Evolutionary conservation across 2,329 filamentous ascomycete species (phyloP), one percentile per base, ranked within the genome.

Genomic region (Fusarium goolgardi): DNA sequence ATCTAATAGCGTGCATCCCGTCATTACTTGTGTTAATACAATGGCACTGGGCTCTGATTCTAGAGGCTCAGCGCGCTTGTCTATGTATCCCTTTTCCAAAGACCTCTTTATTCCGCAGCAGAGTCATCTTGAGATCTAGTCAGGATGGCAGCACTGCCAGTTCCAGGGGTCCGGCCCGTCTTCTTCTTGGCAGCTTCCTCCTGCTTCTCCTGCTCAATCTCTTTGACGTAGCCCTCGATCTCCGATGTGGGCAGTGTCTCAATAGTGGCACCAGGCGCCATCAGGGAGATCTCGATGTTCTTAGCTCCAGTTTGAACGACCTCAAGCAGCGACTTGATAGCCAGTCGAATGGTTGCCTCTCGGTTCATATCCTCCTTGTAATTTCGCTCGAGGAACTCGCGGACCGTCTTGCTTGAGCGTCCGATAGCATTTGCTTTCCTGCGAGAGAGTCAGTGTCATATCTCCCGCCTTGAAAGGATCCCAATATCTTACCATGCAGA

Each of bases 341-440:
- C 96, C 74, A 99, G 86, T 78, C 96, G 94, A 79, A 99, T 96
- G 41, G 96, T 98, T 75, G 93, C 91, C 82, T 97, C 94, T 69
- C 94, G 90, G 79, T 97, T 92, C 94, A 99, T 97, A 67, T 93
- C 92, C 75, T 96, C 93, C 85, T 97, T 97, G 87, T 99, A 97
- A 84, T 99, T 97, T 78, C 96, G 91, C 83, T 99, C 96, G 72
- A 99, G 88, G 82, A 99, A 99, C 79, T 99, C 96, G 76, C 96
- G 92, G 59, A 99, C 96, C 12, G 96, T 99, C 88, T 99, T 99
- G 88, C 93, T 97, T 54, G 95, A 98, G 77, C 96, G 91, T 60
- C 96, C 96, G 77, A 99, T 99, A 59, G 96, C 96, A 78, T 99
- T 99, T 75, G 96, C 96, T 87, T 99, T 98, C 96, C 96, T 98